These are phyloP conservation scores for Lumnitzera littorea DNA, from an alignment of 345 rosid species.

Conservation along the genomic window DNA sequence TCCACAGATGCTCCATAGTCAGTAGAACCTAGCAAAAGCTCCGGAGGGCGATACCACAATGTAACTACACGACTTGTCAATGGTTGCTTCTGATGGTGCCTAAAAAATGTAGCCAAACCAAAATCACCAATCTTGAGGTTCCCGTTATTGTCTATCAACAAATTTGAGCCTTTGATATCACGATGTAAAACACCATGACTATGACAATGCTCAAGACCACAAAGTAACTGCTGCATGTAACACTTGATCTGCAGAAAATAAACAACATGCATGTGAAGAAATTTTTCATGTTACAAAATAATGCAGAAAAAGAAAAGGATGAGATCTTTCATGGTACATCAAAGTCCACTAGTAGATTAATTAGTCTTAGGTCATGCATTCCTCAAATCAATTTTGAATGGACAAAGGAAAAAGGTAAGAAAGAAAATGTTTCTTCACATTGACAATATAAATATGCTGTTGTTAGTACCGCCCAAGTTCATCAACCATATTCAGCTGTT, in stretches of 20 bases:
- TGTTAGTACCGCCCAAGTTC: too few species aligned
- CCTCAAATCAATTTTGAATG: too few species aligned
- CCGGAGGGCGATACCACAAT: slow-evolving; percentile 56
- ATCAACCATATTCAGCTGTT: too few species aligned
- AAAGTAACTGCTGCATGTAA: slow-evolving; percentile 47
- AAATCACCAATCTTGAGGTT: slow-evolving; percentile 52
- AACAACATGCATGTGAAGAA: neutral
- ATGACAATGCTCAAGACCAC: slow-evolving; percentile 51
- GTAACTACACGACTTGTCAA: slow-evolving; percentile 56
- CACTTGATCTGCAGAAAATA: slow-evolving; percentile 37
- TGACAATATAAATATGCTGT: too few species aligned
- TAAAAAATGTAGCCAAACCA: slow-evolving; percentile 41
- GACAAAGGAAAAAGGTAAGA: too few species aligned
- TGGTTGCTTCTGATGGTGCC: slow-evolving; percentile 37
- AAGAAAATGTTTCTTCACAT: too few species aligned
- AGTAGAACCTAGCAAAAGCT: slow-evolving; percentile 56
- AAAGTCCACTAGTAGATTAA: too few species aligned
- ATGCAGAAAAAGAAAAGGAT: too few species aligned
- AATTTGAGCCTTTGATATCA: slow-evolving; percentile 50
- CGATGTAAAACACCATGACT: slow-evolving; percentile 49
- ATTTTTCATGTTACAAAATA: neutral
- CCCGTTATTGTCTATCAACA: slow-evolving; percentile 31
- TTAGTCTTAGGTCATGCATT: too few species aligned
- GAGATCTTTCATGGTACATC: too few species aligned
- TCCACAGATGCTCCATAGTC: slow-evolving; percentile 45